Base-by-base conservation (phyloP, 2,329 filamentous ascomycete species). In the Tolypocladium ovalisporum region DNA sequence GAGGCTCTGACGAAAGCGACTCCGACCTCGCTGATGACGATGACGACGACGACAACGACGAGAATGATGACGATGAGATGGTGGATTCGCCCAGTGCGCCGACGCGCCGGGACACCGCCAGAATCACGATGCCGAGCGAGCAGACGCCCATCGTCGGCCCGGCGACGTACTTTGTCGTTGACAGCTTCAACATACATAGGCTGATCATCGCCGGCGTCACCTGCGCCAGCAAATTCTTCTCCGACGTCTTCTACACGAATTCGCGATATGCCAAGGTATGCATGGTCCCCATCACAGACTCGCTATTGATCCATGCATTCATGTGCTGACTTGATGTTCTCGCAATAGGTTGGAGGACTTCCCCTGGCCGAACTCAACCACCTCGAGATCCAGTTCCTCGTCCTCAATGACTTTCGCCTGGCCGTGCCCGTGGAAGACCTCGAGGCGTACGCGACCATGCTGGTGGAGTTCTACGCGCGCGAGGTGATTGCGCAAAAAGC, bases 221-320 rank as follows among this genome's bases (percentile, higher is more conserved):
- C 3, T 97, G 94, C 73, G 92, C 94, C 6, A 97, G 93, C 82
- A 99, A 99, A 73, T 99, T 97, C 79, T 99, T 99, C 74, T 97
- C 93, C 6, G 84, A 99, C 74, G 93, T 97, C 44, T 99, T 99
- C 67, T 99, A 97, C 71, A 99, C 94, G 12, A 99, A 99, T 73
- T 97, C 94, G 57, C 84, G 94, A 85, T 99, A 99, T 71, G 94
- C 94, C 59, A 99, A 97, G 88, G 94, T 96, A 79, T 62, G 79
- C 75, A 52, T 19, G 27, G 17, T 4, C 7, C 8, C 47, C 29
- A 22, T n/a, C 1, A 8, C 19, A 2, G 29, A 29, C 39, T 19
- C 27, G n/a, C 24, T 44, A 15, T 27, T 13, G 58, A 37, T 35
- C 34, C 27, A 2, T 47, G n/a, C 27, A 17, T 37, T 32, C 29